Conservation (phyloP, 306 rosid genomes). For the Citrullus amarus region DNA sequence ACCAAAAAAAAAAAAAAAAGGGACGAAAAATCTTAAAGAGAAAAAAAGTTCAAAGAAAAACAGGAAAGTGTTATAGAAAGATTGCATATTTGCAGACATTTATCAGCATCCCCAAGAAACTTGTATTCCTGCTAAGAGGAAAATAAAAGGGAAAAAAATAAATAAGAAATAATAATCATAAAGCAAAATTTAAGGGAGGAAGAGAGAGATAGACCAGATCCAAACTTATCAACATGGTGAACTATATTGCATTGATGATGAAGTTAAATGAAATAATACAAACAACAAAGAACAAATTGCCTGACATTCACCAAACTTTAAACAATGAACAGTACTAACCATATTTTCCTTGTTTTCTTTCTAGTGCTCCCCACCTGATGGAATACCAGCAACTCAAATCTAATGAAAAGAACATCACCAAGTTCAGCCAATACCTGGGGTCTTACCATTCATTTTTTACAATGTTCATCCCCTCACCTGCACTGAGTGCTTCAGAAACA, state of each 20-base stretch:
- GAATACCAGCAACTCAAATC: background rate
- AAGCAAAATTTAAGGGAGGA: background rate
- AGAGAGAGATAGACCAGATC: background rate
- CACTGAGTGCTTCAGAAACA: background rate
- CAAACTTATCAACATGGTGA: background rate
- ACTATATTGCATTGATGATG: background rate
- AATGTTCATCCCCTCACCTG: background rate
- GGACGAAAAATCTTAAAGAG: background rate
- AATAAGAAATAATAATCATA: no score
- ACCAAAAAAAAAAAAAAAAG: no score
- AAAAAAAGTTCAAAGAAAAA: background rate
- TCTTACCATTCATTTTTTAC: background rate
- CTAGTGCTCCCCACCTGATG: background rate
- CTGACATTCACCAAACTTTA: background rate
- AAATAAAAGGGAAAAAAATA: background rate
- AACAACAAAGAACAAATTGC: background rate
- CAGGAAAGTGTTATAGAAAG: background rate
- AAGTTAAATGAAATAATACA: background rate
- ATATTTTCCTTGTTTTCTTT: background rate
- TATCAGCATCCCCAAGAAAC: background rate
- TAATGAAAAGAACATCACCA: background rate
- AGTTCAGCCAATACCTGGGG: background rate
- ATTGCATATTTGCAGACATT: background rate
- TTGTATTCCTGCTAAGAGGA: background rate
- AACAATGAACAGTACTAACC: background rate